Percentiles rank a stretch among this genome's conserved stretches.
Conservation (phyloP, 345 rosid species). For the Moricandia arvensis region DNA sequence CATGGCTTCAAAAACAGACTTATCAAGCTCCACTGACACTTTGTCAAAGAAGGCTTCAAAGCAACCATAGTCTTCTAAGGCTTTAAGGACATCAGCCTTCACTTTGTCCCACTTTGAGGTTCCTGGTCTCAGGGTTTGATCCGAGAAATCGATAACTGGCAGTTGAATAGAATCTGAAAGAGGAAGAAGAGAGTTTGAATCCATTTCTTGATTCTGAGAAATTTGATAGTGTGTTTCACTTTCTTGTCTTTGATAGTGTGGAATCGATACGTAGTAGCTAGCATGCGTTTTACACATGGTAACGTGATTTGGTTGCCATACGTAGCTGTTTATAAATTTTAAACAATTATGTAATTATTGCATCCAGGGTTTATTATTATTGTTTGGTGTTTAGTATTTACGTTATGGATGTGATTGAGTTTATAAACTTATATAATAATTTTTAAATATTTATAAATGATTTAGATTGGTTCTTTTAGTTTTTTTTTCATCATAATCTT, state of each 20-base stretch:
- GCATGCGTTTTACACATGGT: not conserved
- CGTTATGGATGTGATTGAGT: too few relatives aligned
- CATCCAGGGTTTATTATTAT: too few relatives aligned
- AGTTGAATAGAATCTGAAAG: not conserved
- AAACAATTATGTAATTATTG: too few relatives aligned
- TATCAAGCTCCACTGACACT: constrained; percentile 22
- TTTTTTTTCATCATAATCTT: too few relatives aligned
- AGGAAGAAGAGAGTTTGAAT: constrained; percentile 16
- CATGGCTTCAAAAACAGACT: constrained; percentile 21
- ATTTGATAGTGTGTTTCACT: not conserved
- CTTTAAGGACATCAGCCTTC: constrained; percentile 30
- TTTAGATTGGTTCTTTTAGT: too few relatives aligned
- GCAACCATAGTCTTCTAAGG: constrained; percentile 34
- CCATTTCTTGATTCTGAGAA: constrained; percentile 24
- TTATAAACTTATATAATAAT: too few relatives aligned
- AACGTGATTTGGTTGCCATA: not conserved
- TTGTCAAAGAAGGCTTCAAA: constrained; percentile 27
- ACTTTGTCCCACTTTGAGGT: constrained; percentile 31
- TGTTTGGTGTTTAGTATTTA: too few relatives aligned
- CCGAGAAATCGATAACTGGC: constrained; percentile 17
- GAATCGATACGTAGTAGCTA: not conserved
- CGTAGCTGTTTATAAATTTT: too few relatives aligned
- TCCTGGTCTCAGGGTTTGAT: constrained; percentile 27
- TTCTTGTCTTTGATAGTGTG: not conserved
- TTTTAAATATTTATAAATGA: too few relatives aligned